These are phyloP conservation scores for Anisodus acutangulus DNA, from an alignment of 257 asterid species.

Conservation along the genomic window DNA sequence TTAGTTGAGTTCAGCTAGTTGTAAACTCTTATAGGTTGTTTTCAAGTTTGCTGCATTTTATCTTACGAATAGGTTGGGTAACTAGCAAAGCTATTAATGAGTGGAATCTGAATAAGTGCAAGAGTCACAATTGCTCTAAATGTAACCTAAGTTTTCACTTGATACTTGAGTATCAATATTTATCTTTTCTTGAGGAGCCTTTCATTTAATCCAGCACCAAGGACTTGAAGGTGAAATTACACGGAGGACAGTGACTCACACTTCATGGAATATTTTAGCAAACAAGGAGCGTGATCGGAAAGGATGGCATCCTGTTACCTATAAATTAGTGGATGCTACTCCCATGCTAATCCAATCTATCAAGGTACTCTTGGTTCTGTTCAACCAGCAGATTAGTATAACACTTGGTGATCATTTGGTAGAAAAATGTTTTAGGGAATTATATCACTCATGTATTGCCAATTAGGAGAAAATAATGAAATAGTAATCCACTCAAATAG, in stretches of 20 bases:
- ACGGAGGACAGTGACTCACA: conserved; percentile 88
- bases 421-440: neutral
- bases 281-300: conserved; percentile 67
- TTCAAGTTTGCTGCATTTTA: neutral
- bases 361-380: conserved; percentile 55
- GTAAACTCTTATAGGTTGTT: neutral
- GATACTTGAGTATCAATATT: neutral
- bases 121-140: neutral
- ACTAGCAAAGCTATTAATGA: conserved; percentile 10
- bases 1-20: conserved; percentile 12
- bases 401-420: neutral
- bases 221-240: conserved; percentile 77
- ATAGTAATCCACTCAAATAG: neutral
- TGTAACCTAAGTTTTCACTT: neutral
- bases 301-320: conserved; percentile 99
- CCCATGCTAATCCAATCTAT: conserved; percentile 75
- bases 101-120: neutral
- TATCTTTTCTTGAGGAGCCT: neutral
- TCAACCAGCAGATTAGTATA: neutral
- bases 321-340: conserved; percentile 87
- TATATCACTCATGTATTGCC: neutral
- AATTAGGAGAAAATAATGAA: conserved; percentile 18
- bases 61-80: conserved; percentile 8
- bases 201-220: conserved; percentile 58
- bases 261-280: conserved; percentile 84